Conservation (phyloP, 176 grass and related monocot genomes). For the Rhynchospora pubera region DNA sequence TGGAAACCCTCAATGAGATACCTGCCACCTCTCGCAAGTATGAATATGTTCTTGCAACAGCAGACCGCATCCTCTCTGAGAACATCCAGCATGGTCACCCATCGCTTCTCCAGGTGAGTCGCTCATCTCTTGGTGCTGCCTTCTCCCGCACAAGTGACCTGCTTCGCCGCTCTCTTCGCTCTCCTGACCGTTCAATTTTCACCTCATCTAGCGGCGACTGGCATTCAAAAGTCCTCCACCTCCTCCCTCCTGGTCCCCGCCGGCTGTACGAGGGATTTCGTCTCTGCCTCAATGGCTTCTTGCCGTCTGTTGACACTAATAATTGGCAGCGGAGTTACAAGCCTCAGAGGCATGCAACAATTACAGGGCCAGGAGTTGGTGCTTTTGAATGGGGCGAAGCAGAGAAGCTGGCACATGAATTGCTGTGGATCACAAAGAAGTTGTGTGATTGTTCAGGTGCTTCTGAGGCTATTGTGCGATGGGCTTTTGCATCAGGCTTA, state of each 20-base stretch:
- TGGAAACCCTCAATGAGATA: slow-evolving; percentile 29
- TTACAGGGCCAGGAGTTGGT: slow-evolving; percentile 4
- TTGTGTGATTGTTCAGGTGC: slow-evolving; percentile 23
- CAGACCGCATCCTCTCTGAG: slow-evolving; percentile 25
- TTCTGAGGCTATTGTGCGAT: slow-evolving; percentile 24
- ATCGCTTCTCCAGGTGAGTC: slow-evolving; percentile 24
- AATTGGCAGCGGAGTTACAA: slow-evolving; percentile 13
- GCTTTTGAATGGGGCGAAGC: slow-evolving; percentile 28
- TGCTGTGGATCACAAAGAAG: slow-evolving; percentile 33
- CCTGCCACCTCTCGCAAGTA: slow-evolving; percentile 31
- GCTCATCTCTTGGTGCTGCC: slow-evolving; percentile 17
- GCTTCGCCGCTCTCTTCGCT: slow-evolving; percentile 30
- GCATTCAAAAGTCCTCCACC: slow-evolving; percentile 23
- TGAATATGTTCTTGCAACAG: slow-evolving; percentile 26
- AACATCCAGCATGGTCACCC: slow-evolving; percentile 25
- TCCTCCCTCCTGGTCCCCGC: slow-evolving; percentile 27
- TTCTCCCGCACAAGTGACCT: slow-evolving; percentile 32
- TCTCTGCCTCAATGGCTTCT: slow-evolving; percentile 23
- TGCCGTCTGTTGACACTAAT: slow-evolving; percentile 10
- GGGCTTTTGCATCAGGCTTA: slow-evolving; percentile 32
- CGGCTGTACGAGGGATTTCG: slow-evolving; percentile 23
- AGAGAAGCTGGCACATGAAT: slow-evolving; percentile 36
- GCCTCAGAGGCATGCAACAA: slow-evolving; percentile 7
- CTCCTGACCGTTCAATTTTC: slow-evolving; percentile 15
- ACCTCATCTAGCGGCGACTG: neutral